Base-by-base conservation (phyloP, 768 basidiomycete genomes). In the Pleurotus ostreatus region DNA sequence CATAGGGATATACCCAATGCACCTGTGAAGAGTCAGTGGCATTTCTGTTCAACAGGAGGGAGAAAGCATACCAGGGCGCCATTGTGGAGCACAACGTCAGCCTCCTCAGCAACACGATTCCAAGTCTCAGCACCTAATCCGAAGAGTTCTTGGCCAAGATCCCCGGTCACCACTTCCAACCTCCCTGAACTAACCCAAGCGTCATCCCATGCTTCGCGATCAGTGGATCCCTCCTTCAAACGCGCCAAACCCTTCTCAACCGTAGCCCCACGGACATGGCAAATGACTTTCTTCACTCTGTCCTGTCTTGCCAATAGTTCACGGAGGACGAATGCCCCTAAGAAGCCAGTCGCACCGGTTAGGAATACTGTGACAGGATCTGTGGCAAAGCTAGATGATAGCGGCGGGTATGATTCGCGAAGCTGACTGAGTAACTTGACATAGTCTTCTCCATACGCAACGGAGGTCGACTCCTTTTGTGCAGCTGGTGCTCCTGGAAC, bases 1-100 rank as follows among this genome's bases (percentile, higher is more conserved):
- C 88, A 71, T 99, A 99, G 0, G 94, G 94, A 70, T 97, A 99
- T 2, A 99, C 92, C 97, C 97, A 99, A 66, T 99, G 97, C 12
- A 98, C 93, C 92, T 94, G 65, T 30, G 22, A 26, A 34, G 16
- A 37, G 40, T 18, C 38, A 37, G 26, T 34, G n/a, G 39, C 39
- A n/a, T 57, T 23, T 41, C 13, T 38, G 5, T 15, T n/a, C n/a
- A 20, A n/a, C 12, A 22, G 12, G 40, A 44, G 23, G 6, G 6
- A 6, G 25, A 3, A 4, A n/a, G 77, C 88, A 57, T 62, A 95
- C 96, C 70, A 98, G 71, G n/a, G 97, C 97, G 37, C 97, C 97
- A 61, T 99, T 99, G 68, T 99, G 97, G 46, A 98, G 64, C 34
- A 99, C 76, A 0, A 83, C 85, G 65, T 98, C 94, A 0, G 86